Evolutionary conservation across 2,329 filamentous ascomycete species (phyloP), one percentile per base, ranked within the genome.

Genomic region (Scopulariopsis brevicaulis): DNA sequence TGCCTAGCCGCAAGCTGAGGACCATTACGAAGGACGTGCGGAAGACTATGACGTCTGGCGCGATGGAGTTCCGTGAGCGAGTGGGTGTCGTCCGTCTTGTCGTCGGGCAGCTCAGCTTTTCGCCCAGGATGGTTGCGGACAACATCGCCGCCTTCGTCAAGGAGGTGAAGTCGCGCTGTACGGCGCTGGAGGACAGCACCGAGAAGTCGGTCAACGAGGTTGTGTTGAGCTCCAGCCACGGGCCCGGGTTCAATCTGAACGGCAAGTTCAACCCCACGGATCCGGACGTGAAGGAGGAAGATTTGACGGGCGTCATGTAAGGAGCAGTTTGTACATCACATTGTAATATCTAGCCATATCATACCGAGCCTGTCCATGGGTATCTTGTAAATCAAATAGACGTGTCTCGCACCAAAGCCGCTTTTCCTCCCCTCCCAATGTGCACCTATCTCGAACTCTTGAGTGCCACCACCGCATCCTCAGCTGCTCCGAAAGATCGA

Each of bases 71-170:
- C 74, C 84, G 90, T 68, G 94, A 99, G 76, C 81, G 87, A 64
- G 73, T 85, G 63, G 94, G 91, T 18, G 89, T 94, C 34, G 83
- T 99, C 58, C 81, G 92, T 60, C 82, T 97, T 78, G 86, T 91
- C n/a, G 82, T 99, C 61, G 94, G 93, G 5, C 91, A 96, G 74
- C 73, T 99, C 68, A 87, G 83, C 1, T 96, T 96, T 73, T 89
- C 90, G 7, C 91, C 94, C 3, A 85, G 94, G 65, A 84, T 94
- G 79, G 74, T 99, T 73, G 83, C 86, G 68, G 83, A 83, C 63
- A 99, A 99, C 69, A 80, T 99, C 70, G 87, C 86, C 73, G 77
- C 83, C 25, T 83, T 96, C 61, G 77, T 97, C 66, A 80, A 80
- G 24, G 79, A 85, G 65, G 69, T 97, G 64, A 96, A 90, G 82